Evolutionary conservation across 441 rosid species (phyloP), one percentile per base, ranked within the genome.

Genomic region (Euphorbia schlechtendalii): DNA sequence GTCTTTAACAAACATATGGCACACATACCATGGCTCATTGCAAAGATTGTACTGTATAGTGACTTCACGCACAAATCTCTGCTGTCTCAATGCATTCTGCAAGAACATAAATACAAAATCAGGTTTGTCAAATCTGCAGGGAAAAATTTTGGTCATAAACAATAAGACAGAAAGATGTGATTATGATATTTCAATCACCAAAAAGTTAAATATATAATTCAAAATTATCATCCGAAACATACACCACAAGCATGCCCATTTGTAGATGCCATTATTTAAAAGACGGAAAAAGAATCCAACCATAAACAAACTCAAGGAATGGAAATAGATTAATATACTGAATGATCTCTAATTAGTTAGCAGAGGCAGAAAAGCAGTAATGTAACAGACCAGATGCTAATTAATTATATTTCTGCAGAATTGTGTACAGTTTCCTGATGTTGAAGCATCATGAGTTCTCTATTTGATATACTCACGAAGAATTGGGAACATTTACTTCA

Each of bases 41-140:
- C 99, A 94, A 72, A 94, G 96, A 74, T 91, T 94, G 87, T 91
- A 94, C 68, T 94, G 99, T 72, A 94, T 89, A 41, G 96, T 91
- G 54, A 94, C 99, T 83, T 94, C 99, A 36, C 98, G 89, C 45
- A 91, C 98, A 84, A 86, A 94, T 77, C 92, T 83, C 76, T 94
- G 99, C 64, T 91, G 99, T 72, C 99, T 84, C 81, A 91, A 71
- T 61, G 99, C 99, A 82, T 94, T 91, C 99, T 94, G 70, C 59
- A 76, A 65, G 74, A 65, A 21, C 51, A 46, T 14, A 70, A 70
- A 74, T 64, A n/a, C n/a, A 61, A 25, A 51, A 67, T 22, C 58
- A 61, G 78, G 72, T 62, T 56, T 27, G 55, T 66, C 21, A 54
- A 61, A 58, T n/a, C 41, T n/a, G 8, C 48, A 38, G 28, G 22